Evolutionary conservation across 352 stramenopile species (phyloP), one percentile per base, ranked within the genome.

Genomic region (Thraustotheca clavata): DNA sequence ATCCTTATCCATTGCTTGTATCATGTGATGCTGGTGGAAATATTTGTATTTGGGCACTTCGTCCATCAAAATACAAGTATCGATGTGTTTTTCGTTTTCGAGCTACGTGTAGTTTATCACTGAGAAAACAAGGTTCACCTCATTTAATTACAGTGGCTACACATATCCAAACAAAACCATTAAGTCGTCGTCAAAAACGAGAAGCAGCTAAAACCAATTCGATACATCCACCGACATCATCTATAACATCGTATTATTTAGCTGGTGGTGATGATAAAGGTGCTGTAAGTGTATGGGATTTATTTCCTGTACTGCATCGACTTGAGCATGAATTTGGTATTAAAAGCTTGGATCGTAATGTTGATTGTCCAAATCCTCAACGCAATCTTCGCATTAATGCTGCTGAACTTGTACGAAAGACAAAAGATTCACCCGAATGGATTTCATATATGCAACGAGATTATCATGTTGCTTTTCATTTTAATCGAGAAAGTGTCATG

Each of bases 231-330:
- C 11, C 14, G 9, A 16, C 62, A 1, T 46, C 48, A 3, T 34
- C 26, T 18, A 76, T 80, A 35, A 70, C 60, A 18, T 75, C 72
- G 12, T 88, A 80, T 32, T 36, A 86, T 7, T 49, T 93, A 3
- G 72, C 89, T 67, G 76, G 77, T 4, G 83, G 83, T 20, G 85
- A 94, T 49, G 85, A 94, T 67, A 89, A 91, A 34, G 83, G 83
- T 16, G 77, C 76, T 46, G 46, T 94, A 39, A 78, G 68, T 39
- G 69, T 91, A 20, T 94, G 83, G 81, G 84, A 92, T 48, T 43
- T 93, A 8, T 60, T 79, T 4, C 77, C 80, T 11, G 60, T 93
- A 43, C 65, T 92, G n/a, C 29, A 67, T 20, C 73, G 68, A 20
- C 72, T 92, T 20, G 83, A 80, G n/a, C 47, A 67, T 3, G 75